These are phyloP conservation scores for Pythium coloratum DNA, from an alignment of 352 stramenopile genomes.

Conservation along the genomic window DNA sequence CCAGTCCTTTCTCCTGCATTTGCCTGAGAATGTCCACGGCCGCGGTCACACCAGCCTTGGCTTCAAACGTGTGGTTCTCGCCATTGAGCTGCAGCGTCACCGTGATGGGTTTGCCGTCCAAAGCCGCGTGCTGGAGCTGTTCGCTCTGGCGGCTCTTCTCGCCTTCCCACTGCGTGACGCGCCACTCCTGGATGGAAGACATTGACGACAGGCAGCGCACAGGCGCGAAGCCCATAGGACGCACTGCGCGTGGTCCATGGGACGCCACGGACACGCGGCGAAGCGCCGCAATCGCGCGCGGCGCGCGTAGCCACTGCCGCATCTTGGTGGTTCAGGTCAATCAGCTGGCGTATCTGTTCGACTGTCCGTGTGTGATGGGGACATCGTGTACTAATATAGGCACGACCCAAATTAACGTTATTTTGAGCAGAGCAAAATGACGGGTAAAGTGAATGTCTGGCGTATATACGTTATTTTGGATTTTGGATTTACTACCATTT, in stretches of 20 bases:
- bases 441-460: not conserved
- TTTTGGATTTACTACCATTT: not conserved
- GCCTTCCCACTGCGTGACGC: constrained; percentile 50
- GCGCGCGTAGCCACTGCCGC: constrained; percentile 16
- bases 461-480: not conserved
- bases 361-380: constrained; percentile 10
- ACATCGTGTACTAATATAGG: constrained; percentile 10
- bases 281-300: constrained; percentile 13
- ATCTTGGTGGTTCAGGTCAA: constrained; percentile 2
- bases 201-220: constrained; percentile 13
- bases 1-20: constrained; percentile 49
- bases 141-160: constrained; percentile 54
- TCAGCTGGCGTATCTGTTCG: not conserved
- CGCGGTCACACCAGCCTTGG: constrained; percentile 42
- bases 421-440: constrained; percentile 10
- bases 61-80: constrained; percentile 42
- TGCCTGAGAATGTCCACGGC: constrained; percentile 63
- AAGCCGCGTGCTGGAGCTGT: constrained; percentile 19
- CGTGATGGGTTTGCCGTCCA: constrained; percentile 38
- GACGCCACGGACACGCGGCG: constrained; percentile 5
- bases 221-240: not conserved
- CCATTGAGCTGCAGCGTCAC: constrained; percentile 38
- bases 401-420: not conserved
- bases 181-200: constrained; percentile 45
- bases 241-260: not conserved